phyloP scores from a whole-genome alignment of 1,284 basidiomycete genomes.

The Xerocomus minutiporus region DNA sequence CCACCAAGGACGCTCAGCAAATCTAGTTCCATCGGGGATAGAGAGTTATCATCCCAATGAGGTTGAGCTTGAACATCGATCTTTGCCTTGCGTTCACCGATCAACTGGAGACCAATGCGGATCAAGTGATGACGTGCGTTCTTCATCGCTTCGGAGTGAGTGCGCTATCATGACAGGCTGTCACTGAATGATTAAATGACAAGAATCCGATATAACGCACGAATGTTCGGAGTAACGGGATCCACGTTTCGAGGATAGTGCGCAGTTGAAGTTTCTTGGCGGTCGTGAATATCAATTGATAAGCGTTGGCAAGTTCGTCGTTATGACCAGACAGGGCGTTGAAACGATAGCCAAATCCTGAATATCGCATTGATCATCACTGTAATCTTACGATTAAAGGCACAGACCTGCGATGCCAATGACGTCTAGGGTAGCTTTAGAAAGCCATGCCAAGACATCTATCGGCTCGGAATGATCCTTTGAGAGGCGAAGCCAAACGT shows the following conservation, averaged over 20 bases:
- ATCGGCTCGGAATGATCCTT: conserved; percentile 32
- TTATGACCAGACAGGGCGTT: conserved; percentile 43
- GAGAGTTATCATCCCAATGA: conserved; percentile 11
- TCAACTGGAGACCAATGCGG: conserved; percentile 52
- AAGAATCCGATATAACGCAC: conserved; percentile 38
- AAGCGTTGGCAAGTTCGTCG: conserved; percentile 55
- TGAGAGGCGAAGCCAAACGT: conserved; percentile 41
- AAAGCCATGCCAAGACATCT: conserved; percentile 60
- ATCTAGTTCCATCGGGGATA: conserved; percentile 11
- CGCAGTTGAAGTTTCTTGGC: conserved; percentile 48
- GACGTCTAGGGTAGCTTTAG: conserved; percentile 63
- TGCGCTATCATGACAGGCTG: conserved; percentile 28
- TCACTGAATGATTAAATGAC: conserved; percentile 14
- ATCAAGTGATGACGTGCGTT: conserved; percentile 47
- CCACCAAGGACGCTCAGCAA: conserved; percentile 22
- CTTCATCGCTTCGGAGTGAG: conserved; percentile 40
- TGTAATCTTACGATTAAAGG: background rate
- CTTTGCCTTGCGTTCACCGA: conserved; percentile 42
- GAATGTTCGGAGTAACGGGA: conserved; percentile 52
- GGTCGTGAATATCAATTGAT: conserved; percentile 50
- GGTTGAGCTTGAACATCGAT: conserved; percentile 24
- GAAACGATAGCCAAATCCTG: conserved; percentile 64
- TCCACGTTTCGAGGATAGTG: conserved; percentile 56
- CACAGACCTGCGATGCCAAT: conserved; percentile 61
- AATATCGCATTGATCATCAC: background rate